phyloP scores from a whole-genome alignment of 139 green algal species.

The Picochlorum sp. region DNA sequence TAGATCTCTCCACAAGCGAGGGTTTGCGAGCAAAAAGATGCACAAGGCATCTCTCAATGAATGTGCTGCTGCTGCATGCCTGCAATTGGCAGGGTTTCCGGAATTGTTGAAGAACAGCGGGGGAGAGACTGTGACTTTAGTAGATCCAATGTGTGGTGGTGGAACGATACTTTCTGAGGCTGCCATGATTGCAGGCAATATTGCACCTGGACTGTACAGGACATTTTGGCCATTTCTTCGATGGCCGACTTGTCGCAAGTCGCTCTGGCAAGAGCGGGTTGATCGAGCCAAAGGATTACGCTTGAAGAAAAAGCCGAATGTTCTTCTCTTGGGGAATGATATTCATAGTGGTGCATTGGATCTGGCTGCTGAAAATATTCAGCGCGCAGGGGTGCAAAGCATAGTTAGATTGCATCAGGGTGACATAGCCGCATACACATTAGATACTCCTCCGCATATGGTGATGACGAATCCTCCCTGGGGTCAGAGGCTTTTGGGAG shows the following conservation, averaged over 20 bases:
- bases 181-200: slow-evolving; percentile 65
- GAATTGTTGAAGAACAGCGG: slow-evolving; percentile 7
- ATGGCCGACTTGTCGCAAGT: slow-evolving; percentile 49
- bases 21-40: slow-evolving; percentile 65
- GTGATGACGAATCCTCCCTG: slow-evolving; percentile 87
- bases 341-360: slow-evolving; percentile 39
- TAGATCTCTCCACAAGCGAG: slow-evolving; percentile 69
- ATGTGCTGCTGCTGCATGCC: slow-evolving; percentile 68
- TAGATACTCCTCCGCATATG: slow-evolving; percentile 32
- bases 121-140: slow-evolving; percentile 30
- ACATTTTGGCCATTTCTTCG: slow-evolving; percentile 53
- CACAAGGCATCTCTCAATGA: slow-evolving; percentile 87
- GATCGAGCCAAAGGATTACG: slow-evolving; percentile 15
- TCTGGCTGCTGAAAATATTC: slow-evolving; percentile 35
- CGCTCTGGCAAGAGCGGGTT: slow-evolving; percentile 24
- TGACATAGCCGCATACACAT: slow-evolving; percentile 36
- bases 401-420: slow-evolving; percentile 33
- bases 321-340: slow-evolving; percentile 58
- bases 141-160: slow-evolving; percentile 87
- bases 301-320: not conserved
- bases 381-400: slow-evolving; percentile 29
- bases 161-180: slow-evolving; percentile 87
- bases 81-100: slow-evolving; percentile 57
- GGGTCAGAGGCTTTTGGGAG: slow-evolving; percentile 53
- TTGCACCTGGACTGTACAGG: slow-evolving; percentile 64